These are phyloP conservation scores for Colletotrichum liaoningense DNA, from an alignment of 2,329 filamentous ascomycete species.

Conservation along the genomic window DNA sequence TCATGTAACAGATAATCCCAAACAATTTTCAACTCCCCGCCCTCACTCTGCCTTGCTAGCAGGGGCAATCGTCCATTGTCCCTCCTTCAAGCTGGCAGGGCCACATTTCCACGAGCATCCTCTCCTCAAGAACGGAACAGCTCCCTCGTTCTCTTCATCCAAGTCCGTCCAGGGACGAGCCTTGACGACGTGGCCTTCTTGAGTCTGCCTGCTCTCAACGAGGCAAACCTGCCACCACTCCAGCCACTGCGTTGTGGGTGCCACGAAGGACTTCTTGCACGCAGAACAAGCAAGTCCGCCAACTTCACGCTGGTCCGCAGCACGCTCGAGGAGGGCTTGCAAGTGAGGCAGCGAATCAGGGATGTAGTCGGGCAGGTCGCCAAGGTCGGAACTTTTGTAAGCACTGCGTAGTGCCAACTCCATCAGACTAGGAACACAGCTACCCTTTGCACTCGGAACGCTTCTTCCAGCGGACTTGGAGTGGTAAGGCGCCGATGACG, in stretches of 20 bases:
- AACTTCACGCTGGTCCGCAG: constrained; percentile 53
- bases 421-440: constrained; percentile 60
- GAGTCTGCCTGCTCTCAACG: constrained; percentile 37
- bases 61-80: constrained; percentile 37
- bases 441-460: constrained; percentile 36
- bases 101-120: constrained; percentile 64
- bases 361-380: constrained; percentile 56
- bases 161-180: constrained; percentile 29
- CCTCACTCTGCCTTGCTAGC: neutral
- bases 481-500: constrained; percentile 35
- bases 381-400: constrained; percentile 54
- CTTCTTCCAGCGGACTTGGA: constrained; percentile 30
- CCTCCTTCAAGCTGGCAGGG: constrained; percentile 47
- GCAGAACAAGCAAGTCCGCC: constrained; percentile 64
- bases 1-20: neutral
- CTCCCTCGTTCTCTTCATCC: constrained; percentile 46
- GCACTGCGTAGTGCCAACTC: constrained; percentile 62
- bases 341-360: constrained; percentile 55
- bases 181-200: constrained; percentile 13
- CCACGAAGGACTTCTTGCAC: constrained; percentile 60
- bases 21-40: neutral
- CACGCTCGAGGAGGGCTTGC: constrained; percentile 51
- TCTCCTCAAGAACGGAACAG: constrained; percentile 59
- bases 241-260: constrained; percentile 69
- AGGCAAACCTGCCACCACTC: constrained; percentile 65